Conservation (phyloP, 1,139 yeast genomes). For the Yamadazyma friedrichii region DNA sequence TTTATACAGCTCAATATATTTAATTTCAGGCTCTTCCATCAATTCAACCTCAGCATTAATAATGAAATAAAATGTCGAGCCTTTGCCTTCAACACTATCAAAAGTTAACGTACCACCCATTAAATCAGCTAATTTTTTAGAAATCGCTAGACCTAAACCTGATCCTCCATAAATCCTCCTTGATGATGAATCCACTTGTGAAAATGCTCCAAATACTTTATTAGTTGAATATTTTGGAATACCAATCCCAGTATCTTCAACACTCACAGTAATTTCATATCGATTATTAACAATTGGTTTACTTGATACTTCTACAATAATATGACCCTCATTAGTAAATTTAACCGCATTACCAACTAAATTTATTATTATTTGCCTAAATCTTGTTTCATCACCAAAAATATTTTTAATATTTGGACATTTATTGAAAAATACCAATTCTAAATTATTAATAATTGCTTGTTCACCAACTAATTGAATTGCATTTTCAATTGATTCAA, state of each 20-base stretch:
- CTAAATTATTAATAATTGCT: slow-evolving; percentile 45
- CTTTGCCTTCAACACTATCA: slow-evolving; percentile 50
- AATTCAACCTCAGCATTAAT: slow-evolving; percentile 28
- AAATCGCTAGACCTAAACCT: slow-evolving; percentile 59
- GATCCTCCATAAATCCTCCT: slow-evolving; percentile 59
- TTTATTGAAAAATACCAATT: slow-evolving; percentile 46
- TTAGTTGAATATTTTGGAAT: slow-evolving; percentile 48
- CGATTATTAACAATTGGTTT: slow-evolving; percentile 29
- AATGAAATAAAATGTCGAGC: slow-evolving; percentile 50
- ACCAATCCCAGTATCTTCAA: slow-evolving; percentile 63
- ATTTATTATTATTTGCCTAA: slow-evolving; percentile 54
- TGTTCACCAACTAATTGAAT: slow-evolving; percentile 54
- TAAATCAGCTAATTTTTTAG: slow-evolving; percentile 54
- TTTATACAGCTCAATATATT: slow-evolving; percentile 8
- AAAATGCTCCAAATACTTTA: slow-evolving; percentile 58
- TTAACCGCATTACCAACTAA: slow-evolving; percentile 59
- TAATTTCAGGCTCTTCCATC: slow-evolving; percentile 17
- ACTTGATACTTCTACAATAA: slow-evolving; percentile 40
- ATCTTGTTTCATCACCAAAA: slow-evolving; percentile 51
- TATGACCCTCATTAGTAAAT: slow-evolving; percentile 50
- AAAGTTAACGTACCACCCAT: slow-evolving; percentile 59
- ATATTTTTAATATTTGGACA: slow-evolving; percentile 43
- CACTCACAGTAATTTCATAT: slow-evolving; percentile 42
- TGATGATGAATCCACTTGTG: slow-evolving; percentile 62
- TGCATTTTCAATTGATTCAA: slow-evolving; percentile 53